Evolutionary conservation across 306 rosid genomes (phyloP), one percentile per base, ranked within the genome.

Genomic region (Erythrophleum fordii): DNA sequence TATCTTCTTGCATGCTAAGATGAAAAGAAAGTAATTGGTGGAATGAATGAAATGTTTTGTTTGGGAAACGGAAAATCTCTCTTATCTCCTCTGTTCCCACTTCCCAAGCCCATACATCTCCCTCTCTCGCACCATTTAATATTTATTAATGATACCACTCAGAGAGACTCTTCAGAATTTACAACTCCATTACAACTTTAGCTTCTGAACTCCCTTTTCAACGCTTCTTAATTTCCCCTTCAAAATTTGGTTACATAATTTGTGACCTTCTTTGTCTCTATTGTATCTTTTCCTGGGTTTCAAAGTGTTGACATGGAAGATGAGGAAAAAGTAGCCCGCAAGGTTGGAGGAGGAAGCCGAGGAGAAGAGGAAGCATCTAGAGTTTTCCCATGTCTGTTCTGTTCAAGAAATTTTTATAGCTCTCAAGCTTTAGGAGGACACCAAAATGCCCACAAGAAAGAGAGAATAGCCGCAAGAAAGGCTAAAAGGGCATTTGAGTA

Each of bases 341-440:
- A 73, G 25, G 81, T 45, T 16, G 86, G 37, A 65, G 86, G 31
- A 61, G 85, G 79, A 62, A 83, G 68, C 65, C 82, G 23, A 35
- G 81, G 34, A 78, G 85, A 83, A 84, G 82, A 60, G 64, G 78
- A 83, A 53, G 29, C 79, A 17, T 80, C 90, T n/a, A 85, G 91
- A 76, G 80, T 90, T 11, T 94, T 94, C 78, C 92, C 92, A 2
- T 94, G 98, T 73, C 65, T 75, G 29, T 90, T 94, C 79, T 92
- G 98, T 69, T 81, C 97, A 80, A 94, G 95, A 87, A 89, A 86
- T 69, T 94, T 92, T 34, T 85, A 84, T 82, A 94, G 92, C 72
- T 94, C 97, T 65, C 98, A 94, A 80, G 97, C 98, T 23, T 81
- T 92, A 67, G 98, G 97, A 41, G 98, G 97, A 23, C 98, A 94